A percentile compares a stretch with the other conserved stretches of the same genome.
These are phyloP conservation scores for Tricholoma saponaceum DNA, from an alignment of 768 basidiomycete species.

Conservation along the genomic window DNA sequence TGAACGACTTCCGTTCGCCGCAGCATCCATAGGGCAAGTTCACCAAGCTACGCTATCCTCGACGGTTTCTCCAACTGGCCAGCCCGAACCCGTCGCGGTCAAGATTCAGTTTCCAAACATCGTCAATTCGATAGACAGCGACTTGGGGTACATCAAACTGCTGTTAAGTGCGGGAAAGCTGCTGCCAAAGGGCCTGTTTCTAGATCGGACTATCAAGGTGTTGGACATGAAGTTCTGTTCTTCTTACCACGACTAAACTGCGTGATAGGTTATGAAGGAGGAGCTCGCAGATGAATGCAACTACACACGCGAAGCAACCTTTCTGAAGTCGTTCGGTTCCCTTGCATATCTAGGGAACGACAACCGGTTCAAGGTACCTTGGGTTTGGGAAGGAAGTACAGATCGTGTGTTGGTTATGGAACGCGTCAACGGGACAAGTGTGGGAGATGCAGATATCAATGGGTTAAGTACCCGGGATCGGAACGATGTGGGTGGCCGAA, in stretches of 20 bases:
- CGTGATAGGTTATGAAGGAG: conserved; percentile 72
- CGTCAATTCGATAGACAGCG: conserved; percentile 78
- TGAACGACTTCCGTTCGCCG: conserved; percentile 85
- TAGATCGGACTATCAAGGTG: conserved; percentile 82
- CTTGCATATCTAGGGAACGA: conserved; percentile 49
- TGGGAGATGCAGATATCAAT: conserved; percentile 60
- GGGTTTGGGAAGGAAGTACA: conserved; percentile 81
- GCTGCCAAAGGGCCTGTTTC: conserved; percentile 84
- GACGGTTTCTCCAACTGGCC: conserved; percentile 47
- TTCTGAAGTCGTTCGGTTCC: conserved; percentile 57
- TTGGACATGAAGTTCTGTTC: conserved; percentile 5
- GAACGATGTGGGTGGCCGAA: conserved; percentile 53
- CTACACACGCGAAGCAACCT: conserved; percentile 79
- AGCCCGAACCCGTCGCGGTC: conserved; percentile 60
- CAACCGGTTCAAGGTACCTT: conserved; percentile 75
- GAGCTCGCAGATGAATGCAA: conserved; percentile 93
- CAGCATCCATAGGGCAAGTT: conserved; percentile 97
- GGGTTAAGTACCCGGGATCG: conserved; percentile 61
- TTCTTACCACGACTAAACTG: neutral
- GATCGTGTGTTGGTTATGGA: conserved; percentile 88
- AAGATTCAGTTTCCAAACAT: conserved; percentile 98
- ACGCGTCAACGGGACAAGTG: conserved; percentile 70
- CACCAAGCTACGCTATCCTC: conserved; percentile 68
- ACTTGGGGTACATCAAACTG: conserved; percentile 81
- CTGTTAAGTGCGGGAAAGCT: conserved; percentile 77